Percentiles rank a stretch among this genome's conserved stretches.
phyloP scores from a whole-genome alignment of 1,139 yeast genomes.

The Yamadazyma dushanensis region DNA sequence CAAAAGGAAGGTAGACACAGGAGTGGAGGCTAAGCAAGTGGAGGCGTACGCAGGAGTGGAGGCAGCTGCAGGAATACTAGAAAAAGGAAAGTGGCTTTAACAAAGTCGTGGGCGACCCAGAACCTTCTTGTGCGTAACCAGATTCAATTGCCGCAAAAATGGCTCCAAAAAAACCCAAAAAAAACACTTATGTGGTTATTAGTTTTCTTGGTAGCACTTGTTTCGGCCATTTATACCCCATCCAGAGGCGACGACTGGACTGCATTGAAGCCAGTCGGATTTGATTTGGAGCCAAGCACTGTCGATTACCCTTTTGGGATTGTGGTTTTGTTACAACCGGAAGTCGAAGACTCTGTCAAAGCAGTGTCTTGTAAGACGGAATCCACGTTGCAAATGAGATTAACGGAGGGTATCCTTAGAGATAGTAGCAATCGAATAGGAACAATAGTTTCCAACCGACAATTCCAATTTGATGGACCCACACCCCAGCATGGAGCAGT shows the following conservation, averaged over 20 bases:
- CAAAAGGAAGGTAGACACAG: no score
- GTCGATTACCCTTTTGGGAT: conserved; percentile 37
- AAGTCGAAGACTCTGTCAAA: conserved; percentile 18
- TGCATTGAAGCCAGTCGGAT: conserved; percentile 18
- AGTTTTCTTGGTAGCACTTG: conserved; percentile 1
- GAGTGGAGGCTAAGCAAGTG: no score
- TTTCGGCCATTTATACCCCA: conserved; percentile 25
- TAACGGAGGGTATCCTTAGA: conserved; percentile 33
- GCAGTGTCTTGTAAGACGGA: conserved; percentile 36
- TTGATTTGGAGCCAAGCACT: conserved; percentile 22
- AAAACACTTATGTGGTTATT: neutral
- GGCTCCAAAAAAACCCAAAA: neutral
- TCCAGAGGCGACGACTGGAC: conserved; percentile 40
- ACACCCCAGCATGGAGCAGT: conserved; percentile 44
- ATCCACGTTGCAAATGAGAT: conserved; percentile 32
- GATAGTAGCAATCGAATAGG: conserved; percentile 41
- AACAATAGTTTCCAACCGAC: conserved; percentile 42
- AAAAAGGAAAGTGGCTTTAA: no score
- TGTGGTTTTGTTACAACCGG: conserved; percentile 34
- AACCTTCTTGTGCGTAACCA: no score
- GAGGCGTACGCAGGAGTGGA: no score
- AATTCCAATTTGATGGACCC: conserved; percentile 49
- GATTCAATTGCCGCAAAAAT: no score
- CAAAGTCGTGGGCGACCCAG: no score
- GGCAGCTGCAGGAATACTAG: no score